Evolutionary conservation across 768 basidiomycete species (phyloP), one percentile per base, ranked within the genome.

Genomic region (Mycena galericulata): DNA sequence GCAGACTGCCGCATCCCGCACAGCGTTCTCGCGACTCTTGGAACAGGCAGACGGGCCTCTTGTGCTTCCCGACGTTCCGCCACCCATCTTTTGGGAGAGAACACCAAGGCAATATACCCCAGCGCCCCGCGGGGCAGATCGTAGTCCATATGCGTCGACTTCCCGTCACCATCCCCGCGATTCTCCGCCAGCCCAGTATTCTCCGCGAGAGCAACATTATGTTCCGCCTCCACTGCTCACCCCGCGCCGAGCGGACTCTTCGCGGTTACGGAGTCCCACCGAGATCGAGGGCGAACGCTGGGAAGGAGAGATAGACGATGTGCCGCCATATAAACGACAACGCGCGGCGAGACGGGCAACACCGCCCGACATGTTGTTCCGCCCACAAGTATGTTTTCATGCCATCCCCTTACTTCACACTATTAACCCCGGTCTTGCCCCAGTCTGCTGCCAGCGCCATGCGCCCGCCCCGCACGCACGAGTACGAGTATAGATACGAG

Each of bases 1-100:
- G 34, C 70, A 71, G 36, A 67, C 70, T 1, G 51, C 62, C 17
- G 62, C 60, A 29, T 61, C 70, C n/a, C 62, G 70, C 26, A 51
- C 56, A 24, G 57, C 67, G 10, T 71, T 71, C 53, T 49, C 62
- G 45, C 57, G 63, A n/a, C 22, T 71, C 36, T 26, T 71, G 27
- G 59, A 57, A 26, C 43, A 56, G 17, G n/a, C 50, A 22, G 62
- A 67, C 17, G 65, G 62, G 32, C 41, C 14, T 1, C 51, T 63
- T n/a, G 47, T 58, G 1, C 43, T 45, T 11, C 62, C 62, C 1
- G 17, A 12, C 10, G 43, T 55, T 1, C 45, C 62, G 12, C 41
- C 18, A 2, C 62, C 57, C 18, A 6, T n/a, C 0, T 40, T 43
- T 18, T 56, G 59, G 32, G 61, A 59, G 24, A 41, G 40, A 29